Evolutionary conservation across 345 rosid species (phyloP).

Genomic region (Corymbia maculata): DNA sequence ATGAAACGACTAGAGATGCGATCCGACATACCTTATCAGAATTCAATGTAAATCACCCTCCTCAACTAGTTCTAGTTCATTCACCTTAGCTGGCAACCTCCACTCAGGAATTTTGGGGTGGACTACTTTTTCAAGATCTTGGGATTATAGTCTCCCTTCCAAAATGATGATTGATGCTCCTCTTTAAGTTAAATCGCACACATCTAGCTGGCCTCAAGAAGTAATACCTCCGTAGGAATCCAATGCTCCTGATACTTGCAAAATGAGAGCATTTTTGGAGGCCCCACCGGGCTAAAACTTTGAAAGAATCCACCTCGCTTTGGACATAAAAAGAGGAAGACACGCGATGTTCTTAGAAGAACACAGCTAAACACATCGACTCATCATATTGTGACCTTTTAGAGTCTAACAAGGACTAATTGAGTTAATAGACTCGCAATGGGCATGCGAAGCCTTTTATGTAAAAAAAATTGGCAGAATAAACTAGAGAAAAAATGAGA

Average conservation of each 20-base stretch:
- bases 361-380: background rate
- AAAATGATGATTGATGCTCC: background rate
- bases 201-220: background rate
- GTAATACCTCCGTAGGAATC: background rate
- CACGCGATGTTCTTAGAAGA: background rate
- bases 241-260: background rate
- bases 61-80: background rate
- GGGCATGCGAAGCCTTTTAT: background rate
- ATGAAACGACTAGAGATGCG: background rate
- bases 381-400: background rate
- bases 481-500: background rate
- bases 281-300: background rate
- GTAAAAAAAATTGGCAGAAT: background rate
- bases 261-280: background rate
- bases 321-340: background rate
- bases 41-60: background rate
- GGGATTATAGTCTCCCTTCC: fast-evolving
- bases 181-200: background rate
- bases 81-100: background rate
- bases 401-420: background rate
- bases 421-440: background rate
- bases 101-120: fast-evolving
- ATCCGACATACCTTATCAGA: background rate
- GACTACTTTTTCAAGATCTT: background rate
- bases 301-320: background rate